Evolutionary conservation across 805 yeast species (phyloP), one percentile per base, ranked within the genome.

Genomic region (Alloascoidea africana): DNA sequence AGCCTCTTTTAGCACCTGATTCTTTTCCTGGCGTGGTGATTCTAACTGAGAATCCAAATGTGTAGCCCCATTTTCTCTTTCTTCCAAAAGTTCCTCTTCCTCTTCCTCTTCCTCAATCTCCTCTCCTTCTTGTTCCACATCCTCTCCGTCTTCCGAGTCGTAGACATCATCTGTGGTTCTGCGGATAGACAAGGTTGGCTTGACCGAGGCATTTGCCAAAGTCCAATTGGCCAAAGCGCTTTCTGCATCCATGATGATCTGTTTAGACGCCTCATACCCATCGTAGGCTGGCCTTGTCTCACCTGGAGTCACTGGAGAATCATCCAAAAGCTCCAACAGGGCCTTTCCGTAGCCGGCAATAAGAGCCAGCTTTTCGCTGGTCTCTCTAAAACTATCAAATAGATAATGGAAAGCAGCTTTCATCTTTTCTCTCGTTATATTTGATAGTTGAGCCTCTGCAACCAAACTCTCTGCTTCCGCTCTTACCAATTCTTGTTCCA

Each of bases 261-360:
- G 93, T 63, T 80, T 81, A 33, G 89, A 78, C 35, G 89, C 86
- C 59, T 81, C 91, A 58, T 80, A 81, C 48, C 93, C 93, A 51
- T 81, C 93, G 57, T 81, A 81, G 41, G 87, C 80, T 32, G 87
- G 80, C 73, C 91, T 78, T 36, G 89, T 80, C 65, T 82, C 94
- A 67, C 94, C 94, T 42, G 94, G 94, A 42, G 89, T 80, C 38
- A 82, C 89, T 44, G 91, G 82, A 44, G 84, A 63, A 53, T 81
- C 91, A 53, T 82, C 93, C 54, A 83, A 67, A 54, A 83, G 68
- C 62, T 81, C 89, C 54, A 83, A 66, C 41, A 83, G 60, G 19
- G 89, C 91, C 64, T 81, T 81, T 62, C 94, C 94, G 65, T 83
- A 81, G 43, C 91, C 89, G 38, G 93, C 89, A 59, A 84, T 78